These are phyloP conservation scores for Litchi chinensis DNA, from an alignment of 345 rosid genomes.

Conservation along the genomic window DNA sequence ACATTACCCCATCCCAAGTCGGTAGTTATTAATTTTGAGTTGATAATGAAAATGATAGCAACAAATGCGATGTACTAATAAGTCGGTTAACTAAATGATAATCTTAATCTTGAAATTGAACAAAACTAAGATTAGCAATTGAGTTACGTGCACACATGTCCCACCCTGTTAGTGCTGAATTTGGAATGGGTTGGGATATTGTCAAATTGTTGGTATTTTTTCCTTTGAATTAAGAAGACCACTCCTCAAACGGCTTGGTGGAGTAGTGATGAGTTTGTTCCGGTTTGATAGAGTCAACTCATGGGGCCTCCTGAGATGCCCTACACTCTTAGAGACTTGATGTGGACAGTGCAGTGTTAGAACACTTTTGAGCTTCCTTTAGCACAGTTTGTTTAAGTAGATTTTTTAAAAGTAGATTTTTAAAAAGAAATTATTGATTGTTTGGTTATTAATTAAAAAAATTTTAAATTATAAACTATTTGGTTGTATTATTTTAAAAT, in stretches of 20 bases:
- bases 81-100: neutral
- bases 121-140: neutral
- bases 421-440: too few relatives aligned
- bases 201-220: neutral
- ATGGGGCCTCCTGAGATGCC: slow-evolving; percentile 23
- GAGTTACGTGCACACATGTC: neutral
- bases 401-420: too few relatives aligned
- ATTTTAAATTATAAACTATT: too few relatives aligned
- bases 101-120: neutral
- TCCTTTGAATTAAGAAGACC: neutral
- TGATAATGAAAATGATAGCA: neutral
- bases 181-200: neutral
- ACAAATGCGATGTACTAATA: too few relatives aligned
- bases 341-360: slow-evolving; percentile 16
- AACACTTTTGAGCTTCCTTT: neutral
- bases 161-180: neutral
- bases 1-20: too few relatives aligned
- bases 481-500: too few relatives aligned
- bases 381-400: too few relatives aligned
- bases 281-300: slow-evolving; percentile 20
- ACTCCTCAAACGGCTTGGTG: neutral
- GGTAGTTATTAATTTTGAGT: too few relatives aligned
- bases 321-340: slow-evolving; percentile 22
- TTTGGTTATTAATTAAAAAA: too few relatives aligned
- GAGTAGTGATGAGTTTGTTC: neutral